Percentiles rank a stretch among this genome's conserved stretches.
phyloP scores from a whole-genome alignment of 192 early-diverging fungal species.

The Dispira simplex region DNA sequence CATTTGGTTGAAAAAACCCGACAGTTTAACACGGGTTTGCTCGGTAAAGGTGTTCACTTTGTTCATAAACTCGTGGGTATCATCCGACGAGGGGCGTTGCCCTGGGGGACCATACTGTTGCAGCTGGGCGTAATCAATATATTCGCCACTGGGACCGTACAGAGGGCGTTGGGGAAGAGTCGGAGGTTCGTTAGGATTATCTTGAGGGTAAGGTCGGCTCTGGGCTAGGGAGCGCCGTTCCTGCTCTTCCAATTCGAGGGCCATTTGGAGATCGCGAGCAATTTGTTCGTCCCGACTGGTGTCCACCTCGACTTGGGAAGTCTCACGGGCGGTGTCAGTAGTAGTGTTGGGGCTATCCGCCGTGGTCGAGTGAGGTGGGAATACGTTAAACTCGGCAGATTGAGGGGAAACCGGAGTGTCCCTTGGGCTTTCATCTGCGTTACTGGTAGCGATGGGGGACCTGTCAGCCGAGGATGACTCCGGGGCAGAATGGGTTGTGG shows the following conservation, averaged over 20 bases:
- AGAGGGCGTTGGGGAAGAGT: not conserved
- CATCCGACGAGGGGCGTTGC: not conserved
- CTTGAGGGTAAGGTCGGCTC: not conserved
- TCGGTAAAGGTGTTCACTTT: conserved; percentile 4
- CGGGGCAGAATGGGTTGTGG: not conserved
- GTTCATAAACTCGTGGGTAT: not conserved
- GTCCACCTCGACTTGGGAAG: not conserved
- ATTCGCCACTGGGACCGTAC: not conserved
- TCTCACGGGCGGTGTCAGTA: not conserved
- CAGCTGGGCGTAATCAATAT: not conserved
- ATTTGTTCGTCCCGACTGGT: conserved; percentile 12
- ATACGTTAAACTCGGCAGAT: not conserved
- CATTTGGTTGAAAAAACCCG: conserved; percentile 1
- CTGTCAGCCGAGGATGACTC: not conserved
- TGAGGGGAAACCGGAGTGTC: not conserved
- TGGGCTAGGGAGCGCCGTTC: not conserved
- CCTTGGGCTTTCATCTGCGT: too few relatives aligned
- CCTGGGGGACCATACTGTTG: not conserved
- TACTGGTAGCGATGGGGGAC: not conserved
- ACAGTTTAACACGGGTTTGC: not conserved
- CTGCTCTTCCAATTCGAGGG: conserved; percentile 3
- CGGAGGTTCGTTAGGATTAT: not conserved
- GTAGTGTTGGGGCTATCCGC: not conserved
- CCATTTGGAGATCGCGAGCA: conserved; percentile 9
- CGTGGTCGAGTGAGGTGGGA: too few relatives aligned